A percentile compares a stretch with the other conserved stretches of the same genome.
Conservation (phyloP, 805 yeast species). For the Candida verbasci region DNA sequence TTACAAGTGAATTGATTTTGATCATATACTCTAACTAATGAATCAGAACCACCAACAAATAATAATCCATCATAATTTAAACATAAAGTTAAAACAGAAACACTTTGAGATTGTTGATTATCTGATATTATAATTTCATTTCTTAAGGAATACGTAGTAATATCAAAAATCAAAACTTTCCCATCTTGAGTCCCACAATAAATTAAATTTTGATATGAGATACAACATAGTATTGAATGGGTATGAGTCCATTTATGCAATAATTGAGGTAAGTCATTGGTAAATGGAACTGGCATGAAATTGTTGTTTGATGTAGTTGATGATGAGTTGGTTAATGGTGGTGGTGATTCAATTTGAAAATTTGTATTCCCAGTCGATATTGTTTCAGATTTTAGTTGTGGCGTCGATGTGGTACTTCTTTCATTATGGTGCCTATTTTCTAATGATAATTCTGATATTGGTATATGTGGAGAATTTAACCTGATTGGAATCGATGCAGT, state of each 20-base stretch:
- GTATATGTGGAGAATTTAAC: constrained; percentile 18
- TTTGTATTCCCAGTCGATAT: not conserved
- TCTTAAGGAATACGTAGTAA: constrained; percentile 49
- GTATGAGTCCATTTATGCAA: constrained; percentile 75
- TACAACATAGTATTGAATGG: constrained; percentile 69
- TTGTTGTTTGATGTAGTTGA: not conserved
- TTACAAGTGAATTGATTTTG: constrained; percentile 30
- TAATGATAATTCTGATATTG: constrained; percentile 9
- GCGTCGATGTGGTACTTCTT: constrained; percentile 4
- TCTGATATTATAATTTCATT: constrained; percentile 33
- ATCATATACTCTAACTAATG: constrained; percentile 83
- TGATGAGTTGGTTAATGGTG: not conserved
- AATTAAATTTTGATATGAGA: constrained; percentile 53
- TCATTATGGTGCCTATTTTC: not conserved
- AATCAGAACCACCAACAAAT: constrained; percentile 87
- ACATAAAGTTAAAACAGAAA: constrained; percentile 70
- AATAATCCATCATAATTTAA: constrained; percentile 53
- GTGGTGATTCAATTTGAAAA: constrained; percentile 4
- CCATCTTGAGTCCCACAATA: constrained; percentile 93
- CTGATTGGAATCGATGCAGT: constrained; percentile 16
- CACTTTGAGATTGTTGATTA: constrained; percentile 69
- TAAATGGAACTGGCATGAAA: constrained; percentile 5
- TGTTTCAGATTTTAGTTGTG: constrained; percentile 6
- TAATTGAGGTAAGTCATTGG: constrained; percentile 20
- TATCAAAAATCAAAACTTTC: constrained; percentile 65